Base-by-base conservation (phyloP, 2,329 filamentous ascomycete genomes). In the Trichoderma koningii region DNA sequence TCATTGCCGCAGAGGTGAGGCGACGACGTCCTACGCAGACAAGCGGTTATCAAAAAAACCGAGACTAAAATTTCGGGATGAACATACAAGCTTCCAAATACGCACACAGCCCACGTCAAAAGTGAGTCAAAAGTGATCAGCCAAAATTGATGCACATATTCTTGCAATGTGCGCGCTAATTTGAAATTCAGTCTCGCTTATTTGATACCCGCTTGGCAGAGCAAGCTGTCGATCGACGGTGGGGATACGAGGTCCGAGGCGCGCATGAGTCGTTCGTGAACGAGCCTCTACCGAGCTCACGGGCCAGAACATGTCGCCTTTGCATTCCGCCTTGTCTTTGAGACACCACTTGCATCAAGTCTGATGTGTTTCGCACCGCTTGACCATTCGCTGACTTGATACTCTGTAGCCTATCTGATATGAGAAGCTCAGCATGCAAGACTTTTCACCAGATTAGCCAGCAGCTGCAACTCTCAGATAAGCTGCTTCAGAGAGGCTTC, bases 251-350 rank as follows among this genome's bases (percentile, higher is more conserved):
- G 34, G 10, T 17, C 15, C n/a, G n/a, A n/a, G 44, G 21, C 21
- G 56, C 56, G 10, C 45, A 60, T 30, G 56, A 60, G 45, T 60
- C 56, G 26, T 55, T 34, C 30, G 21, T 23, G n/a, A 21, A 1
- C 21, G 28, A 30, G 17, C 45, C 2, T 23, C 21, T 38, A 28
- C 44, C 12, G 34, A 14, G 12, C 34, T 38, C 34, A 10, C 34
- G 34, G 55, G 55, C 28, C 44, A 59, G 38, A 14, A 38, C 47
- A 21, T 50, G 41, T 60, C 28, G 17, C 42, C 30, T 30, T 30
- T 30, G 30, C 30, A 9, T 30, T 30, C 9, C 6, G 7, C 9
- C 7, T 9, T 30, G 30, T 30, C 7, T 30, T 7, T n/a, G n/a
- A n/a, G n/a, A n/a, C n/a, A n/a, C n/a, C n/a, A n/a, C n/a, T n/a